phyloP scores from a whole-genome alignment of 2,329 filamentous ascomycete species.

The Penicillium freii region DNA sequence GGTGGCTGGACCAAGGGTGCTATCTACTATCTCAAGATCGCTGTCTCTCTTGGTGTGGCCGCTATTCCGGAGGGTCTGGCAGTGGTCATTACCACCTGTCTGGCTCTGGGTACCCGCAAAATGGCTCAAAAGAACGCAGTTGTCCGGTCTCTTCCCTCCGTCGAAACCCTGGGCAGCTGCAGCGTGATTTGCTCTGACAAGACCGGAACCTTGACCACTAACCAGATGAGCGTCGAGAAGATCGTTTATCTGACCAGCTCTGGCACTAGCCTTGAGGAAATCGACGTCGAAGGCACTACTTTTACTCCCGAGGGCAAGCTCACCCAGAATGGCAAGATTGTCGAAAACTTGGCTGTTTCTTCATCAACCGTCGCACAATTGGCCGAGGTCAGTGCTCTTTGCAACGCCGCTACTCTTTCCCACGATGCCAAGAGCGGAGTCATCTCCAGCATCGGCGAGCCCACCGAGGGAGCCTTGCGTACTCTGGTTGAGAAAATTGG shows the following conservation, averaged over 20 bases:
- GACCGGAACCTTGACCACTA: constrained; percentile 95
- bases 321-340: constrained; percentile 63
- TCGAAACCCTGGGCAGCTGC: constrained; percentile 97
- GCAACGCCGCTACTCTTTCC: constrained; percentile 82
- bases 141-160: constrained; percentile 90
- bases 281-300: constrained; percentile 88
- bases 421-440: constrained; percentile 73
- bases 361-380: constrained; percentile 81
- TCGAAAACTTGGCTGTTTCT: constrained; percentile 66
- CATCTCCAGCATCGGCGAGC: constrained; percentile 85
- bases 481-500: constrained; percentile 93
- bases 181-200: constrained; percentile 99
- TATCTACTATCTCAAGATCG: constrained; percentile 99
- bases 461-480: constrained; percentile 89
- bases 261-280: constrained; percentile 74
- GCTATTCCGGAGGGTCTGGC: constrained; percentile 97
- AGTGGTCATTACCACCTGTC: constrained; percentile 97
- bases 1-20: constrained; percentile 94
- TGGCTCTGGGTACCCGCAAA: constrained; percentile 92
- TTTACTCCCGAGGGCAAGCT: constrained; percentile 82
- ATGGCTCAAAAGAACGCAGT: constrained; percentile 99
- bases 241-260: constrained; percentile 76
- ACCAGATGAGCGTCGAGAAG: constrained; percentile 98
- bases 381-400: constrained; percentile 67
- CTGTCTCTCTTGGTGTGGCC: constrained; percentile 94